These are phyloP conservation scores for Colletotrichum spaethianum DNA, from an alignment of 2,329 filamentous ascomycete genomes.

Conservation along the genomic window DNA sequence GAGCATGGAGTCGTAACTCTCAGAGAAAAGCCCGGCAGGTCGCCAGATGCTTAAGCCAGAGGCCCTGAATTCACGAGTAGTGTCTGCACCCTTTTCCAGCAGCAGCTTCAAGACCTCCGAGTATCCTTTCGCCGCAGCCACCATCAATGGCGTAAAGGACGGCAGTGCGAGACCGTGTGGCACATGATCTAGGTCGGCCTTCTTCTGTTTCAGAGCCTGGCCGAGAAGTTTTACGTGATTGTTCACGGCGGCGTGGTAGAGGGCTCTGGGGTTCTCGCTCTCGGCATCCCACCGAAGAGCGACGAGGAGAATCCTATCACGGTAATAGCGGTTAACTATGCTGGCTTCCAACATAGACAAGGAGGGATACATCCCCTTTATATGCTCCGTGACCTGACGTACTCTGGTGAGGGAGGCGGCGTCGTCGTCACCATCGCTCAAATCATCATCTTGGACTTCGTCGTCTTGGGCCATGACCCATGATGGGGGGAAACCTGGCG, in stretches of 20 bases:
- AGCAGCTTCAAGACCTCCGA: not conserved
- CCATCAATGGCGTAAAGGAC: conserved; percentile 7
- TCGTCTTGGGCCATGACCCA: too few relatives aligned
- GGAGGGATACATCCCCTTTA: not conserved
- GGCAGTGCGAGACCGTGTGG: not conserved
- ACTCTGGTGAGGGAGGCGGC: not conserved
- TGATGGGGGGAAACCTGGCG: too few relatives aligned
- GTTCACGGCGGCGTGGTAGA: conserved; percentile 17
- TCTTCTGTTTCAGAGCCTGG: not conserved
- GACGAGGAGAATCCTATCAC: not conserved
- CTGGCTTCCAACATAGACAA: conserved; percentile 21
- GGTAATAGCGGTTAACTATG: conserved; percentile 8
- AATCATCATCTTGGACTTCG: not conserved
- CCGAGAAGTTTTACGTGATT: not conserved
- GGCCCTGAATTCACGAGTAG: not conserved
- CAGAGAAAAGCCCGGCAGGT: not conserved
- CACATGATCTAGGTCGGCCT: not conserved
- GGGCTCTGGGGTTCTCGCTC: conserved; percentile 11
- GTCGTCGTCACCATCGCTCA: not conserved
- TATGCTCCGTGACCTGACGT: not conserved
- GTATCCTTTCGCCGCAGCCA: conserved; percentile 8
- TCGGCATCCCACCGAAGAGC: conserved; percentile 18
- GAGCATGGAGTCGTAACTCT: not conserved
- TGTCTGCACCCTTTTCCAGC: not conserved
- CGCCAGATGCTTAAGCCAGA: not conserved